Evolutionary conservation across 2,329 filamentous ascomycete genomes (phyloP).

Genomic region (Keithomyces neogunnii): DNA sequence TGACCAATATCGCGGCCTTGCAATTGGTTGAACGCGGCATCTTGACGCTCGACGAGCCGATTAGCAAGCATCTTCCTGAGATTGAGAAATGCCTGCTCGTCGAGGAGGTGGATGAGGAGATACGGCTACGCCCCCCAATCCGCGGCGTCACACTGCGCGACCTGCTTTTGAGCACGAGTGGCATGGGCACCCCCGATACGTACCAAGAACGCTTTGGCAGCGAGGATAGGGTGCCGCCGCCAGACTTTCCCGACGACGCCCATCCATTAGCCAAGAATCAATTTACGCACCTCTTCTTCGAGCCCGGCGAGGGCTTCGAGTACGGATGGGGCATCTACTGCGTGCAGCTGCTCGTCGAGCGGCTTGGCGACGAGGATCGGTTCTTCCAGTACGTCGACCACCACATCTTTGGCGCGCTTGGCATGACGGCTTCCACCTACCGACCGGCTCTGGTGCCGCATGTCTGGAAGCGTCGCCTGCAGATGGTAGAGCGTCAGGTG

Average conservation of each 20-base stretch:
- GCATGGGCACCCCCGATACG: constrained; percentile 7
- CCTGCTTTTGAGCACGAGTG: constrained; percentile 4
- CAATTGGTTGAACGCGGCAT: constrained; percentile 6
- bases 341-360: constrained; percentile 7
- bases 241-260: constrained; percentile 6
- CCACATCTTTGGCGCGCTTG: constrained; percentile 6
- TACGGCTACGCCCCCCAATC: constrained; percentile 2
- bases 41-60: constrained; percentile 6
- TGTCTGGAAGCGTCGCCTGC: constrained; percentile 6
- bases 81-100: constrained; percentile 8
- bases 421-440: constrained; percentile 7
- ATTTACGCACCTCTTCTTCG: constrained; percentile 7
- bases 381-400: constrained; percentile 5
- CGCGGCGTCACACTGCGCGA: constrained; percentile 5
- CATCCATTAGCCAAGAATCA: constrained; percentile 5
- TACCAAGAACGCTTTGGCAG: background rate
- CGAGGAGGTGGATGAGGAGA: constrained; percentile 2
- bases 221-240: background rate
- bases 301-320: constrained; percentile 9
- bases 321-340: constrained; percentile 5
- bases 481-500: constrained; percentile 7
- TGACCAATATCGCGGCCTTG: constrained; percentile 6
- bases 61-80: constrained; percentile 6
- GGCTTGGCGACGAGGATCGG: constrained; percentile 5
- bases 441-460: constrained; percentile 4